Conservation (phyloP, 2,329 filamentous ascomycete genomes). For the Thelonectria blattea region DNA sequence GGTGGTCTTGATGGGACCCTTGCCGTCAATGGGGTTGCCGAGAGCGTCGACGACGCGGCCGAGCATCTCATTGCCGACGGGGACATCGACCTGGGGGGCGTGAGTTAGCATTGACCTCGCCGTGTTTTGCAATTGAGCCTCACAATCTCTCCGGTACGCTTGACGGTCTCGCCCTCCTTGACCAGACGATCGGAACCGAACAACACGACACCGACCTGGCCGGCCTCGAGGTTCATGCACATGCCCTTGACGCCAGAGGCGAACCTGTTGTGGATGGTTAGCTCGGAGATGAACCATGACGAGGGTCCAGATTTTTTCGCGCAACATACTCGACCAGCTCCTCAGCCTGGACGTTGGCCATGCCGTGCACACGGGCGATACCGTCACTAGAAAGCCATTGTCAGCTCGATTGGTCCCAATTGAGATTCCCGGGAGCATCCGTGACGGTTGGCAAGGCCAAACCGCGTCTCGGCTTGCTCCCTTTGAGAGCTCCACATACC, state of each 20-base stretch:
- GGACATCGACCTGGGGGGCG: constrained; percentile 85
- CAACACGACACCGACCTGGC: constrained; percentile 99
- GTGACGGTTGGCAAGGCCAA: constrained; percentile 18
- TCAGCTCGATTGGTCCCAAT: constrained; percentile 40
- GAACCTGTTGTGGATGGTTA: constrained; percentile 69
- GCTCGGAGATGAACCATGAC: constrained; percentile 16
- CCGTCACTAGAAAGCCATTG: constrained; percentile 76
- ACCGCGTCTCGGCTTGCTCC: constrained; percentile 27
- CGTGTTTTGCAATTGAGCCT: constrained; percentile 44
- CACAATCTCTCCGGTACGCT: constrained; percentile 99
- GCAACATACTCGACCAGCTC: constrained; percentile 96
- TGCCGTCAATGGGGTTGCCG: constrained; percentile 99
- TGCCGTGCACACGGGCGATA: constrained; percentile 99
- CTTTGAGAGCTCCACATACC: constrained; percentile 69
- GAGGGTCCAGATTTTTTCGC: constrained; percentile 18
- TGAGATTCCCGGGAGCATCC: constrained; percentile 17
- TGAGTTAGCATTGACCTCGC: constrained; percentile 6
- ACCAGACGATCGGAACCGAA: constrained; percentile 99
- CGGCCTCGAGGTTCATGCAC: constrained; percentile 99
- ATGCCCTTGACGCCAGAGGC: constrained; percentile 99
- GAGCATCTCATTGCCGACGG: constrained; percentile 89
- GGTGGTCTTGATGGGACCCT: constrained; percentile 92
- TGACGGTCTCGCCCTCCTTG: constrained; percentile 99
- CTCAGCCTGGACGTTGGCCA: constrained; percentile 99
- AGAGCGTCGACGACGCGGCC: constrained; percentile 98